Conservation (phyloP, 495 filamentous ascomycete genomes). For the Schizothecium vesticola region DNA sequence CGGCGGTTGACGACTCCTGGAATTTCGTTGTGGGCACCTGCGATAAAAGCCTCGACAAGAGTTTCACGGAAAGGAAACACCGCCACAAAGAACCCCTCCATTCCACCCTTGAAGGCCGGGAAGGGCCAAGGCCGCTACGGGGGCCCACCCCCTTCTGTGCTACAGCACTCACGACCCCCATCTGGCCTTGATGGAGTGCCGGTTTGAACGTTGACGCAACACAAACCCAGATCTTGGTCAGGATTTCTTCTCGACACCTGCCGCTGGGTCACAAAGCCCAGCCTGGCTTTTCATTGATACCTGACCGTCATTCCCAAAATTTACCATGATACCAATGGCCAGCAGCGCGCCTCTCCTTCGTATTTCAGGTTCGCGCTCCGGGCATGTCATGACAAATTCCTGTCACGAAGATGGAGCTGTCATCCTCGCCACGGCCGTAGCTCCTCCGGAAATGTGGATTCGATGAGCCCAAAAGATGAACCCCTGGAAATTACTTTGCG, state of each 20-base stretch:
- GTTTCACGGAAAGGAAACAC: background rate
- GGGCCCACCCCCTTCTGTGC: background rate
- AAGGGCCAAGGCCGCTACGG: background rate
- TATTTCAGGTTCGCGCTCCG: background rate
- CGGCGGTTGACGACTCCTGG: slow-evolving; percentile 2
- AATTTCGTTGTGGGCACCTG: slow-evolving; percentile 14
- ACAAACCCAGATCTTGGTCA: background rate
- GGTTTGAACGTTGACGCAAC: background rate
- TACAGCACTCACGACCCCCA: background rate
- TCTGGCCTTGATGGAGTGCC: background rate
- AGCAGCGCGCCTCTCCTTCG: background rate
- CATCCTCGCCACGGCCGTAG: background rate
- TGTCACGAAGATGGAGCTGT: background rate
- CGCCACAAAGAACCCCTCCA: slow-evolving; percentile 1
- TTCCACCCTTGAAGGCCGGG: background rate
- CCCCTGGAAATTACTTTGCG: background rate
- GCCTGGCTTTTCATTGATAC: background rate
- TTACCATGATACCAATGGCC: background rate
- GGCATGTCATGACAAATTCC: background rate
- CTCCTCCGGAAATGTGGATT: background rate
- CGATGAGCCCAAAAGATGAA: background rate
- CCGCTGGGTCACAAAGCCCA: background rate
- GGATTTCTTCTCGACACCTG: background rate
- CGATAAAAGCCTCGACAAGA: slow-evolving; percentile 10
- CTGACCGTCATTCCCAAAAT: background rate